Conservation (phyloP, 1,284 basidiomycete species). For the Prillingera fragicola region DNA sequence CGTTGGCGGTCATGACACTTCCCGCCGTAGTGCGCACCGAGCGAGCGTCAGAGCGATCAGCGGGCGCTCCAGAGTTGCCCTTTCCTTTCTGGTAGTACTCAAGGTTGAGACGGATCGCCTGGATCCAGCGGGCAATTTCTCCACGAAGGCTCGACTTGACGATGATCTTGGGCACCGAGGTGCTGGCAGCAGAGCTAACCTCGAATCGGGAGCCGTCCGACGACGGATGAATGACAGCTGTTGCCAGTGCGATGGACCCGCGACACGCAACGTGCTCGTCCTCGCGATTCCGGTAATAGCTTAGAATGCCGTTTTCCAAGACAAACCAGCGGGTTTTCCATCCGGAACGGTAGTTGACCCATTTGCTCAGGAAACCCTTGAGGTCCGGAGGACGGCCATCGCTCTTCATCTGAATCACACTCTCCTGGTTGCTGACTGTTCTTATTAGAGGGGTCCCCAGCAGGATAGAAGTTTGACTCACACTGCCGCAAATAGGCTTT, state of each 20-base stretch:
- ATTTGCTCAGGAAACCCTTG: conserved; percentile 57
- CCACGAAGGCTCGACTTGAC: conserved; percentile 85
- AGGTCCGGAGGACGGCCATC: conserved; percentile 57
- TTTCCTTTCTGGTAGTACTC: conserved; percentile 54
- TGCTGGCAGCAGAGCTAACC: conserved; percentile 58
- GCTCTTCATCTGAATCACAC: conserved; percentile 33
- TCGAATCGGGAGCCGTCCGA: conserved; percentile 64
- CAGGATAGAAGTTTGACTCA: conserved; percentile 49
- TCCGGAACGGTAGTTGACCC: conserved; percentile 55
- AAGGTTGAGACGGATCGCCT: conserved; percentile 66
- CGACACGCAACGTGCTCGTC: conserved; percentile 83
- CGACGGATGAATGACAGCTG: conserved; percentile 59
- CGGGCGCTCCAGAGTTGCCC: neutral
- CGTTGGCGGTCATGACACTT: conserved; percentile 38
- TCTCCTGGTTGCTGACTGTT: conserved; percentile 72
- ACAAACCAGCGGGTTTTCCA: conserved; percentile 95
- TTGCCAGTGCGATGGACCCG: conserved; percentile 83
- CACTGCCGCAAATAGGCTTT: conserved; percentile 79
- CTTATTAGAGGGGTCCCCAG: conserved; percentile 1
- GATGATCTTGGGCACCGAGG: conserved; percentile 63
- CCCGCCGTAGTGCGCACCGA: conserved; percentile 5
- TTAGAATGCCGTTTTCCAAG: conserved; percentile 74
- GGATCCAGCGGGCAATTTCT: conserved; percentile 81
- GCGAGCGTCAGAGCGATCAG: conserved; percentile 8
- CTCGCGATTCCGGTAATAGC: conserved; percentile 79